Evolutionary conservation across 2,329 filamentous ascomycete genomes (phyloP), one percentile per base, ranked within the genome.

Genomic region (Scedosporium apiospermum): DNA sequence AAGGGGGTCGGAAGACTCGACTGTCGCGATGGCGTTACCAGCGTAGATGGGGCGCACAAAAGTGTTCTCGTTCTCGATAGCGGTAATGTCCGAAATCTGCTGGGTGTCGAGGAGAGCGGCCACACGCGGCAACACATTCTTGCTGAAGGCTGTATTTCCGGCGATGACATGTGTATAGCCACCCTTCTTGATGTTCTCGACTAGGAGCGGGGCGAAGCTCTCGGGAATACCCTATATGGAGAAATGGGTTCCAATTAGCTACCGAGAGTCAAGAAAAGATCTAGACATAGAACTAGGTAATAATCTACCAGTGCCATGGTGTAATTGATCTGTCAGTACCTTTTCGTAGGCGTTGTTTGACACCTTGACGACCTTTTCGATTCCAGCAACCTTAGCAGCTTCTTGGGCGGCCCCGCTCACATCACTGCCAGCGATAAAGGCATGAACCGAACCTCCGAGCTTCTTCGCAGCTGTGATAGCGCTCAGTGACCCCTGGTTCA

Each of bases 31-130:
- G 58, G 93, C 95, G 73, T 99, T 99, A 62, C 95, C 95, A 63
- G 95, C 95, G 75, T 99, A 99, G 71, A 99, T 97, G 30, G 95
- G 93, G 63, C 95, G 89, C 62, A 97, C 89, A 71, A 99, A 99
- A 12, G 91, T 97, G 74, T 93, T 93, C 75, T 96, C 93, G 75
- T 85, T 85, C 76, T 97, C 87, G 71, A 99, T 89, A 1, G 77
- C 82, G 18, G 87, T 97, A 68, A 98, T 90, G 73, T 99, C 95
- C 55, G 93, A 96, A 65, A 99, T 87, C 73, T 96, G 93, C 77
- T 97, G 93, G 42, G 88, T 86, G 74, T 99, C 95, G 64, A 99
- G 82, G 63, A 99, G 80, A 21, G 95, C 95, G 21, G 95, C 91
- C 16, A 97, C 90, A 65, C 95, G 88, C 46, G 95, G 95, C 77